phyloP scores from a whole-genome alignment of 2,329 filamentous ascomycete genomes.

The Diaporthe capsici region DNA sequence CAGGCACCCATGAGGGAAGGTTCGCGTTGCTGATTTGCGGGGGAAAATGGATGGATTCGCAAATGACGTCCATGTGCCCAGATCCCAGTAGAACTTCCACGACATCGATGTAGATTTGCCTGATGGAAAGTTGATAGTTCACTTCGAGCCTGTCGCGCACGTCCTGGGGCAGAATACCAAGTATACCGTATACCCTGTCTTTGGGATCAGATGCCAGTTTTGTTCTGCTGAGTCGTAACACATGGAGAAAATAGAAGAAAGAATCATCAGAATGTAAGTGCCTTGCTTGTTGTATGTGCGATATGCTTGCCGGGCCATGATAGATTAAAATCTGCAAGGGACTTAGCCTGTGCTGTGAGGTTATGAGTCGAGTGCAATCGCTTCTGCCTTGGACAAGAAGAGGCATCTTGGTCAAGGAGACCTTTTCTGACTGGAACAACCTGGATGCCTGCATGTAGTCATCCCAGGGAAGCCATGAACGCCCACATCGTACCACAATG shows the following conservation, averaged over 20 bases:
- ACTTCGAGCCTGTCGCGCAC: background rate
- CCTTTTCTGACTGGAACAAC: background rate
- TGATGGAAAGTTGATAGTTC: background rate
- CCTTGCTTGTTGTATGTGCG: background rate
- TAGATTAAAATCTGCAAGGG: constrained; percentile 3
- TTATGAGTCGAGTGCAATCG: background rate
- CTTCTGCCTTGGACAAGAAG: background rate
- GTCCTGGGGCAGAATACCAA: background rate
- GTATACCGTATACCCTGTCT: constrained; percentile 4
- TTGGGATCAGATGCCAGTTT: background rate
- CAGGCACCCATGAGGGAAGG: constrained; percentile 8
- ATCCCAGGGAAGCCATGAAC: background rate
- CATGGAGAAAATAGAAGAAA: background rate
- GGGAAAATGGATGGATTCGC: constrained; percentile 23
- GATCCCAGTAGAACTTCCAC: background rate
- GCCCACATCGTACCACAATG: constrained; percentile 4
- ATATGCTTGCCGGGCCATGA: constrained; percentile 1
- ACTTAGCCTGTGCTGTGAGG: background rate
- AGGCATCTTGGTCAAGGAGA: background rate
- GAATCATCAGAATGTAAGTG: background rate
- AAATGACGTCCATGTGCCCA: background rate
- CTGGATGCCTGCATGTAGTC: background rate
- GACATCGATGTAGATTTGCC: constrained; percentile 5
- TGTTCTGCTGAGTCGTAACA: constrained; percentile 15
- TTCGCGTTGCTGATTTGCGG: background rate